Evolutionary conservation across 139 green algal genomes (phyloP), one percentile per base, ranked within the genome.

Genomic region (Nannochloris sp.): DNA sequence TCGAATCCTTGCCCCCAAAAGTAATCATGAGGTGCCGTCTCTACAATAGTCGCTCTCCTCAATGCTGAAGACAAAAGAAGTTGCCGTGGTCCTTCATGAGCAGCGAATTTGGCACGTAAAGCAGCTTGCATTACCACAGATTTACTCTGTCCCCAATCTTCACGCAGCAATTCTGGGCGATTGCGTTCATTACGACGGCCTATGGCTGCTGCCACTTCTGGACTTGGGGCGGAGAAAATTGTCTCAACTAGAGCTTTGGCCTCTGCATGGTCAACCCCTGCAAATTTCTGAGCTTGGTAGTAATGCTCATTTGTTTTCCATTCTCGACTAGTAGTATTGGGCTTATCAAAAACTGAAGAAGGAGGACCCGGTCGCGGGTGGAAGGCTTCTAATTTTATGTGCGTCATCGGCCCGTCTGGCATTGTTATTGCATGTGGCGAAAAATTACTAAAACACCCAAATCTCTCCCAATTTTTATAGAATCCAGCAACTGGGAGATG

Each of bases 381-480:
- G 24, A 57, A 15, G 19, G 56, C 36, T 34, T 57, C 3, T 54
- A 64, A 25, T 9, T 14, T 30, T 5, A 25, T 5, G 15, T 64
- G 23, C 45, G 30, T 58, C 69, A 79, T 67, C 23, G 70, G 15
- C 3, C 57, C 69, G 1, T 55, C 56, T 0, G 85, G 79, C 80
- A 98, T 83, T 23, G 4, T 7, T 54, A 99, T 88, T 19, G 86
- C 64, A 75, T 98, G 90, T 5, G 87, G 79, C 1, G 88, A 95
- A 76, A 99, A 99, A 80, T 99, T 99, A 47, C 74, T 89, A 14
- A 99, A 74, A 23, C 81, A 79, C 19, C 94, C 94, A 74, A 90
- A 90, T 24, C 67, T 48, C 67, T 98, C 90, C 94, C 94, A 99
- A 0, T 87, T 68, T 71, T 99, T 99, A 79, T 96, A 99, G 55